Evolutionary conservation across 352 stramenopile genomes (phyloP).

Genomic region (Phytophthora fragariaefolia): DNA sequence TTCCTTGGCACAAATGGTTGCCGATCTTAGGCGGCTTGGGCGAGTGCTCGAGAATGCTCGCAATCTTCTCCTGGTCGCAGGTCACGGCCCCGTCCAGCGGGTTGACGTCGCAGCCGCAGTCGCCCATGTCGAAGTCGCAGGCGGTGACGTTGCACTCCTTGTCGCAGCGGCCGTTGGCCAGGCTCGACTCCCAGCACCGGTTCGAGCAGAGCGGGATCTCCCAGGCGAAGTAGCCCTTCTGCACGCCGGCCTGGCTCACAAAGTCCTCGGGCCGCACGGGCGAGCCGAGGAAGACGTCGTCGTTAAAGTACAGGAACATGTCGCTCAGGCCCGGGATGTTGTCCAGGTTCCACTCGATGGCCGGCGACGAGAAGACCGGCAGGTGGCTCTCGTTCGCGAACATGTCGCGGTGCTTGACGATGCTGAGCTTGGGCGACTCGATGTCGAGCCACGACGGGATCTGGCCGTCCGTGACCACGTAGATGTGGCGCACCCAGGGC

Average conservation of each 20-base stretch:
- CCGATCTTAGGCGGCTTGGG: conserved; percentile 52
- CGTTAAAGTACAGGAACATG: conserved; percentile 97
- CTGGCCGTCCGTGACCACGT: conserved; percentile 95
- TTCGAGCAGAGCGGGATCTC: conserved; percentile 90
- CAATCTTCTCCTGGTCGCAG: conserved; percentile 71
- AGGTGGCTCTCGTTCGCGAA: conserved; percentile 90
- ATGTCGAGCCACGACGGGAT: conserved; percentile 94
- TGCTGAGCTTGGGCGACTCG: conserved; percentile 73
- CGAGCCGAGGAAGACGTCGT: conserved; percentile 95
- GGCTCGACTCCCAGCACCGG: conserved; percentile 73
- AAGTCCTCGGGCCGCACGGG: conserved; percentile 93
- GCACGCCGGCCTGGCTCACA: conserved; percentile 80
- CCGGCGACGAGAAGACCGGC: conserved; percentile 94
- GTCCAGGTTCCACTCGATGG: conserved; percentile 95
- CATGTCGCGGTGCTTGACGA: conserved; percentile 93
- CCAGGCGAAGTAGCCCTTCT: conserved; percentile 95
- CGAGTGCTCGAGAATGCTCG: conserved; percentile 57
- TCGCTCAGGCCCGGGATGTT: conserved; percentile 92
- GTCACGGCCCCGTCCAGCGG: conserved; percentile 47
- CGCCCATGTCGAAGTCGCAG: conserved; percentile 94
- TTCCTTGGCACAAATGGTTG: conserved; percentile 72
- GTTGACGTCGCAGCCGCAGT: conserved; percentile 89
- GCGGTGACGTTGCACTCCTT: conserved; percentile 85
- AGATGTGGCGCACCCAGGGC: conserved; percentile 95
- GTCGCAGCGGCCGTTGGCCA: conserved; percentile 91